phyloP scores from a whole-genome alignment of 2,329 filamentous ascomycete species.

The Monascus ruber region DNA sequence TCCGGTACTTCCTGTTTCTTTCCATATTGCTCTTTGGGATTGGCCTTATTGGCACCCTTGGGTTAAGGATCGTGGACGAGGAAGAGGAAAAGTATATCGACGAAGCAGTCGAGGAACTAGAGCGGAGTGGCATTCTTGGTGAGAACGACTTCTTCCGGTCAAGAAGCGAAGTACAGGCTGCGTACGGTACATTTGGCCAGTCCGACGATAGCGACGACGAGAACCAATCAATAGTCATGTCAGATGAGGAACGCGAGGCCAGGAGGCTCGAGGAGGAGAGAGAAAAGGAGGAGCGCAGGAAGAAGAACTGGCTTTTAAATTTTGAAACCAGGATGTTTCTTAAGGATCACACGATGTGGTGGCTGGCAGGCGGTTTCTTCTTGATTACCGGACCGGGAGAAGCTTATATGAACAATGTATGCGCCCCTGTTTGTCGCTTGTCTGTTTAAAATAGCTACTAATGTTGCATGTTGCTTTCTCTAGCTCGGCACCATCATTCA shows the following conservation, averaged over 20 bases:
- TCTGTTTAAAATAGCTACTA: background rate
- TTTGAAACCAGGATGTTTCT: conserved; percentile 81
- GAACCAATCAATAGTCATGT: conserved; percentile 26
- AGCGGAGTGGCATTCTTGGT: conserved; percentile 66
- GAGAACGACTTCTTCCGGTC: conserved; percentile 61
- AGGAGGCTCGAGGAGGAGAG: conserved; percentile 30
- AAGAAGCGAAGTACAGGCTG: conserved; percentile 33
- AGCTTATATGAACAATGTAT: conserved; percentile 84
- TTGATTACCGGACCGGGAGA: conserved; percentile 91
- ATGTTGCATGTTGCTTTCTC: background rate
- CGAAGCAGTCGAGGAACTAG: conserved; percentile 79
- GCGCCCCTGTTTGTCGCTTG: conserved; percentile 2
- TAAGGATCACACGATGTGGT: conserved; percentile 89
- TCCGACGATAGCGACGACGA: conserved; percentile 22
- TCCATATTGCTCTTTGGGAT: conserved; percentile 57
- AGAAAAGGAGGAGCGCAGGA: conserved; percentile 48
- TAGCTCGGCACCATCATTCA: conserved; percentile 78
- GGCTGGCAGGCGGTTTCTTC: conserved; percentile 80
- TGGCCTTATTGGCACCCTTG: conserved; percentile 62
- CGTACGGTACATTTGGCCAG: conserved; percentile 34
- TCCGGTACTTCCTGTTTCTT: conserved; percentile 79
- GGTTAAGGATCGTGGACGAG: conserved; percentile 69
- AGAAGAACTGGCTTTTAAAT: conserved; percentile 86
- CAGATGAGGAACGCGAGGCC: conserved; percentile 32
- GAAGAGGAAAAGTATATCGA: conserved; percentile 68